Conservation (phyloP, 1,284 basidiomycete genomes). For the Moesziomyces globuligerus region DNA sequence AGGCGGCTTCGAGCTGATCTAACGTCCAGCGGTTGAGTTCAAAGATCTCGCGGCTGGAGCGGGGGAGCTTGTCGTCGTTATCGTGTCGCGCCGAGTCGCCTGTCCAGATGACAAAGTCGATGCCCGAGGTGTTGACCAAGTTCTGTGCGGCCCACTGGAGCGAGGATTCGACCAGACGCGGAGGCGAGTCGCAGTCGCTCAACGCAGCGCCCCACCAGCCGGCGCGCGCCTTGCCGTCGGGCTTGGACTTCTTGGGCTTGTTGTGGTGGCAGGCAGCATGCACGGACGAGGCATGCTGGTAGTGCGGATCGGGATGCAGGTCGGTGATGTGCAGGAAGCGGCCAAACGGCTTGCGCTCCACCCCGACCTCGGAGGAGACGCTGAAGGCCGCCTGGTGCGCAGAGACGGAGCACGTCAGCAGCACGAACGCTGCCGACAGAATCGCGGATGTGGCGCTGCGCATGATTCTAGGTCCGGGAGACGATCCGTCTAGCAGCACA, state of each 20-base stretch:
- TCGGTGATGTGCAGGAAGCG: slow-evolving; percentile 83
- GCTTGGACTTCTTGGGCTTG: slow-evolving; percentile 56
- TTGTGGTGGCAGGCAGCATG: slow-evolving; percentile 48
- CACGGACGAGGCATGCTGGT: slow-evolving; percentile 71
- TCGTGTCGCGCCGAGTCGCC: slow-evolving; percentile 94
- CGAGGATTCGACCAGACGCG: slow-evolving; percentile 80
- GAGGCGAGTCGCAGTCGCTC: slow-evolving; percentile 87
- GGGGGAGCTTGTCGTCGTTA: slow-evolving; percentile 81
- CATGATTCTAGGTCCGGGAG: no score
- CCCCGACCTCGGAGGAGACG: background rate
- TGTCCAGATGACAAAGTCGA: slow-evolving; percentile 87
- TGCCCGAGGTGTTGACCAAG: slow-evolving; percentile 70
- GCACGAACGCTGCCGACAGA: no score
- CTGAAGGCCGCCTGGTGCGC: no score
- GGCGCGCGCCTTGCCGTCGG: slow-evolving; percentile 51
- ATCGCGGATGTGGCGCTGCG: no score
- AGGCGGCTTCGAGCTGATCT: slow-evolving; percentile 77
- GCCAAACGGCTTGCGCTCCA: slow-evolving; percentile 70
- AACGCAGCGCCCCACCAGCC: slow-evolving; percentile 66
- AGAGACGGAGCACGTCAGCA: no score
- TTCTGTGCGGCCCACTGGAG: slow-evolving; percentile 82
- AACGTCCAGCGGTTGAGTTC: slow-evolving; percentile 78
- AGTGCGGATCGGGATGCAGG: slow-evolving; percentile 79
- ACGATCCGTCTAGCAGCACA: no score
- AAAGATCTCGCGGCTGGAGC: slow-evolving; percentile 84